These are phyloP conservation scores for Fermentozyma sake DNA, from an alignment of 1,139 yeast genomes.

Conservation along the genomic window DNA sequence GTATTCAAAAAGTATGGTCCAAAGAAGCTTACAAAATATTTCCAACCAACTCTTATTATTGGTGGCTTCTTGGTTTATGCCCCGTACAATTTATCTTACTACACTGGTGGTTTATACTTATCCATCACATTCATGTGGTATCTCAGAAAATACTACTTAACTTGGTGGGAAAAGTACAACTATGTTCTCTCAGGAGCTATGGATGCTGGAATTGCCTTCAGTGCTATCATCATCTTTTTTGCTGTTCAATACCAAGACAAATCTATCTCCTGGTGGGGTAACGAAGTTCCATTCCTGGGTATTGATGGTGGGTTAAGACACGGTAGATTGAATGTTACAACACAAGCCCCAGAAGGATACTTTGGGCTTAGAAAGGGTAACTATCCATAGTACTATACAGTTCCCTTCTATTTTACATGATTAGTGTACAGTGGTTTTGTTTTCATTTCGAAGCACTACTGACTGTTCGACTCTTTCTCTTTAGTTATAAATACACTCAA, in stretches of 20 bases:
- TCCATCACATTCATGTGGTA: conserved; percentile 14
- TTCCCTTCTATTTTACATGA: too few species aligned
- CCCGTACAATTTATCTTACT: conserved; percentile 14
- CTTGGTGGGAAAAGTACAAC: conserved; percentile 16
- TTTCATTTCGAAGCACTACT: too few species aligned
- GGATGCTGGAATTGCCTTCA: conserved; percentile 17
- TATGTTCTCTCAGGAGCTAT: conserved; percentile 15
- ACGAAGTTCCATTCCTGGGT: conserved; percentile 11
- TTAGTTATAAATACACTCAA: too few species aligned
- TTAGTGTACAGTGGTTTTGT: too few species aligned
- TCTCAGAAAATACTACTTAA: conserved; percentile 11
- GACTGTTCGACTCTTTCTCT: too few species aligned
- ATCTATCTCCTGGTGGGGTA: conserved; percentile 19
- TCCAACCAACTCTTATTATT: conserved; percentile 17
- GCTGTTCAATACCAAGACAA: conserved; percentile 16
- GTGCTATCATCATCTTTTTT: conserved; percentile 16
- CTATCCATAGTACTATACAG: conserved; percentile 3
- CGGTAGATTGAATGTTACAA: conserved; percentile 10
- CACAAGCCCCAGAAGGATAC: conserved; percentile 14
- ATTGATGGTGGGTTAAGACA: conserved; percentile 9
- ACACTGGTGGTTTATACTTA: conserved; percentile 13
- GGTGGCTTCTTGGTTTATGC: conserved; percentile 15
- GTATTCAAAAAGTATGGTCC: conserved; percentile 21
- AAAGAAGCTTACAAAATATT: conserved; percentile 9
- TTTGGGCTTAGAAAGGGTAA: conserved; percentile 14